A percentile compares a stretch with the other conserved stretches of the same genome.
phyloP scores from a whole-genome alignment of 257 asterid species.

The Rhazya stricta region DNA sequence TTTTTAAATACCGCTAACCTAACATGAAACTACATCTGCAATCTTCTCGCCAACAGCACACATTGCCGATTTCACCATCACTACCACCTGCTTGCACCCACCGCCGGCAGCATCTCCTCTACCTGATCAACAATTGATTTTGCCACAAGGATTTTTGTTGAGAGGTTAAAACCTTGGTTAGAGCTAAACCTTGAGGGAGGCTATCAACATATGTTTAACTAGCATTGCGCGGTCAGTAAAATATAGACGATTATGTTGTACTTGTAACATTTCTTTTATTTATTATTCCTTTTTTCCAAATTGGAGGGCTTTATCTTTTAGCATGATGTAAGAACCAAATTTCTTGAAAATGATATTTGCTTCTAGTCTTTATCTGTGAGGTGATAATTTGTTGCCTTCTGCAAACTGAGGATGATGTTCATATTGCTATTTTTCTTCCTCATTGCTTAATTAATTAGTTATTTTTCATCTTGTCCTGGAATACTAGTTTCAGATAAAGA shows the following conservation, averaged over 20 bases:
- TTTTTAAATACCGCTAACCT: no score
- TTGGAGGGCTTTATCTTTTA: not conserved
- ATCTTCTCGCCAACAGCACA: no score
- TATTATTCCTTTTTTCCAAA: constrained; percentile 16
- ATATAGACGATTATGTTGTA: not conserved
- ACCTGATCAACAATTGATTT: constrained; percentile 17
- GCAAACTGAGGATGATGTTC: not conserved
- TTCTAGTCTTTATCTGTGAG: not conserved
- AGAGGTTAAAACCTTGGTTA: constrained; percentile 11
- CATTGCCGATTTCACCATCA: no score
- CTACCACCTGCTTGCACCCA: no score
- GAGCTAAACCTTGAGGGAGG: not conserved
- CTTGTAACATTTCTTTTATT: constrained; percentile 22
- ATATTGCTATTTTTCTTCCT: not conserved
- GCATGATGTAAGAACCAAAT: not conserved
- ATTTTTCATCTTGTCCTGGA: not conserved
- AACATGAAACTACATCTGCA: no score
- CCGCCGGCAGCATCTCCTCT: no score
- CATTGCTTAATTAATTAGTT: no score
- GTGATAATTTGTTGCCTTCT: not conserved
- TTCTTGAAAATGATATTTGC: not conserved
- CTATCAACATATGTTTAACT: no score
- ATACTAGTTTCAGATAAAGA: not conserved
- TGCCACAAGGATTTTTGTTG: constrained; percentile 19
- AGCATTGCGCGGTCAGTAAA: constrained; percentile 9